These are phyloP conservation scores for Suhomyces prunicola DNA, from an alignment of 805 yeast genomes.

Conservation along the genomic window DNA sequence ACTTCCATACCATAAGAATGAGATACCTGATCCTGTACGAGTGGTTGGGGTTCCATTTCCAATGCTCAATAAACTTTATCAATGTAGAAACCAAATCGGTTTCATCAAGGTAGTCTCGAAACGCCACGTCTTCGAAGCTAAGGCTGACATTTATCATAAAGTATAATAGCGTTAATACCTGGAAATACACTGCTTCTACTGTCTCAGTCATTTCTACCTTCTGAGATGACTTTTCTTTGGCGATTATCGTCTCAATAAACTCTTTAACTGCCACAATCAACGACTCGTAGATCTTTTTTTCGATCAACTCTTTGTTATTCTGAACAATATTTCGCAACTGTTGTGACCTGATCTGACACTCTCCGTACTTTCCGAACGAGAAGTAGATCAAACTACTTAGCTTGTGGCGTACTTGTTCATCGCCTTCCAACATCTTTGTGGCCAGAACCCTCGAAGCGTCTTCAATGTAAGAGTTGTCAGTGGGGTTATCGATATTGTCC, in stretches of 20 bases:
- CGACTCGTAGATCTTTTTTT: conserved; percentile 4
- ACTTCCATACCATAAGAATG: conserved; percentile 50
- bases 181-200: conserved; percentile 18
- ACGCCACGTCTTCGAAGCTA: background rate
- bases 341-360: conserved; percentile 8
- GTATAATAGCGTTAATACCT: conserved; percentile 33
- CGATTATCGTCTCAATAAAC: background rate
- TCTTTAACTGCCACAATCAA: background rate
- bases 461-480: background rate
- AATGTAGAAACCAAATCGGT: conserved; percentile 43
- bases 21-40: conserved; percentile 54
- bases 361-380: conserved; percentile 23
- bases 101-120: conserved; percentile 21
- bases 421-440: background rate
- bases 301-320: conserved; percentile 7
- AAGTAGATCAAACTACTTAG: conserved; percentile 16
- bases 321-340: conserved; percentile 15
- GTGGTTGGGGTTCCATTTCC: conserved; percentile 55
- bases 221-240: background rate
- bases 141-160: conserved; percentile 27
- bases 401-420: background rate
- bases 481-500: background rate
- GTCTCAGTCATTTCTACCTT: background rate
- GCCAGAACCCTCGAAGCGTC: background rate
- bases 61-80: conserved; percentile 53